A percentile compares a stretch with the other conserved stretches of the same genome.
phyloP scores from a whole-genome alignment of 2,329 filamentous ascomycete species.

The Fusarium begoniae region DNA sequence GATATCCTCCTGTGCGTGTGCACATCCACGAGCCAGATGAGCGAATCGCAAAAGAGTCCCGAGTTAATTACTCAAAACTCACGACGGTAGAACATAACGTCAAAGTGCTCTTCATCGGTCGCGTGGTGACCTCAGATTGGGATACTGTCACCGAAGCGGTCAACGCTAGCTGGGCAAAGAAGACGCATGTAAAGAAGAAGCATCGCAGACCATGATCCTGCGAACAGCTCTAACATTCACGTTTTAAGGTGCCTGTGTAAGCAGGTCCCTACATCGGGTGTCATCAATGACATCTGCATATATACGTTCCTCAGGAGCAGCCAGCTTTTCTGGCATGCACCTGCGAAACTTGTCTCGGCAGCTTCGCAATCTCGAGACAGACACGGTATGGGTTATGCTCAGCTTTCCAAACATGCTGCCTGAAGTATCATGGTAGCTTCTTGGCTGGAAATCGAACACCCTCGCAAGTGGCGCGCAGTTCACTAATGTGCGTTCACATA shows the following conservation, averaged over 20 bases:
- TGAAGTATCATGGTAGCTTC: background rate
- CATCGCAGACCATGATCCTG: conserved; percentile 29
- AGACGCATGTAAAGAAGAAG: conserved; percentile 49
- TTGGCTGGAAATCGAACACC: background rate
- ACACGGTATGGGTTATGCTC: background rate
- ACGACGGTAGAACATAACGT: conserved; percentile 67
- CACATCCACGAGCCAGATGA: conserved; percentile 55
- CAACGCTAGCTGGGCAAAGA: conserved; percentile 59
- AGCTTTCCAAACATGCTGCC: background rate
- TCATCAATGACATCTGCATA: conserved; percentile 36
- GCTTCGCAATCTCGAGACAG: conserved; percentile 21
- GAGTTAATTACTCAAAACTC: conserved; percentile 67
- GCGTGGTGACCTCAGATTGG: conserved; percentile 52
- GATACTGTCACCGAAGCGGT: conserved; percentile 56
- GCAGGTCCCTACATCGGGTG: conserved; percentile 35
- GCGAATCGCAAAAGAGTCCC: conserved; percentile 58
- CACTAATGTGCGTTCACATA: conserved; percentile 1
- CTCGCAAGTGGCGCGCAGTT: background rate
- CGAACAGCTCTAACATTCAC: conserved; percentile 31
- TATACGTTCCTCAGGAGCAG: conserved; percentile 45
- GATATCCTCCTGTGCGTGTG: conserved; percentile 58
- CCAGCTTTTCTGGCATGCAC: conserved; percentile 20
- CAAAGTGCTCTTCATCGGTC: conserved; percentile 66
- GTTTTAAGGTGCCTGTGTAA: conserved; percentile 36
- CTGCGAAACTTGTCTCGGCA: conserved; percentile 32